Evolutionary conservation across 2,329 filamentous ascomycete genomes (phyloP), one percentile per base, ranked within the genome.

Genomic region (Fusarium sp.): DNA sequence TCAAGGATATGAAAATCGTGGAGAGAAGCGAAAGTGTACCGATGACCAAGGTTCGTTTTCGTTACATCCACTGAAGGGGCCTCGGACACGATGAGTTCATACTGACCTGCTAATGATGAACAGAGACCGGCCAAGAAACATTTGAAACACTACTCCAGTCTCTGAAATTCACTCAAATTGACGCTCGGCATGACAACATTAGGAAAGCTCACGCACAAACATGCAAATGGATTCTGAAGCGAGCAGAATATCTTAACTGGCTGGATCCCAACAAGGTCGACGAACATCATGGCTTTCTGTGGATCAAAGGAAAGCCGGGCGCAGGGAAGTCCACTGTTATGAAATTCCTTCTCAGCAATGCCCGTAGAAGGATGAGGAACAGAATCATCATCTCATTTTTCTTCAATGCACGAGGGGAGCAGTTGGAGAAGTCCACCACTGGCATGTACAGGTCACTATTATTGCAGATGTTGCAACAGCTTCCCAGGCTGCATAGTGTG

Each of bases 391-490:
- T 85, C 2, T 84, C 80, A 1, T 88, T 87, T 75, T 88, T 88
- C 77, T 88, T 88, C 79, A 85, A 87, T 56, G 86, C 85, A 0
- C 77, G 85, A 56, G 86, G 86, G 0, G 76, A 79, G 1, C 18
- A 74, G 5, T 73, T 86, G 4, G 85, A 89, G 64, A 86, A 81
- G 67, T 83, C 86, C 0, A 80, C 80, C 0, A 13, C 78, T 0
- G 87, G 88, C 7, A 82, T 90, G 76, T 88, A 88, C 71, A 82
- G 86, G 10, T 86, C 86, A 0, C 70, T 90, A 9, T 61, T 89
- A 0, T 72, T 78, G 5, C 85, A 89, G 55, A 75, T 89, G 2
- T 74, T 89, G 0, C 35, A 80, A 0, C 61, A 73, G 5, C 36
- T 78, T 5, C 77, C 79, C 0, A 73, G 80, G 0, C 75, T 86